Evolutionary conservation across 2,329 filamentous ascomycete species (phyloP).

Genomic region (Calycina herbarum): DNA sequence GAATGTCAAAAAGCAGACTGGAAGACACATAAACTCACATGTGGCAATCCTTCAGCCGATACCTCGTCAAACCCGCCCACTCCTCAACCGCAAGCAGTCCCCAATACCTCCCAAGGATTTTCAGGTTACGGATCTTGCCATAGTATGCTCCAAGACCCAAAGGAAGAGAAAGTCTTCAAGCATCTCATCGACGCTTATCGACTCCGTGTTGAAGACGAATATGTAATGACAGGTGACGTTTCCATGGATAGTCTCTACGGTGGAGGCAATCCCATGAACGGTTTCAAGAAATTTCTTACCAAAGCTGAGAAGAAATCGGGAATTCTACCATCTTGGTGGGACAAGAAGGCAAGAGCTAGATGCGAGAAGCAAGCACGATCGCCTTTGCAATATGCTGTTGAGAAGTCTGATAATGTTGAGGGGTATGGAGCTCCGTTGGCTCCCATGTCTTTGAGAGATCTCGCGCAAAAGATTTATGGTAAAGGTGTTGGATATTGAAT

Average conservation of each 20-base stretch:
- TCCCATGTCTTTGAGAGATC: slow-evolving; percentile 23
- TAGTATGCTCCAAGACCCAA: slow-evolving; percentile 15
- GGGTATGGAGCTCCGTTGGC: slow-evolving; percentile 21
- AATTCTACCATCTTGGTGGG: slow-evolving; percentile 23
- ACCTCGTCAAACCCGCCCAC: background rate
- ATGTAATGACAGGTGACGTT: slow-evolving; percentile 11
- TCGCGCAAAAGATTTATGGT: slow-evolving; percentile 26
- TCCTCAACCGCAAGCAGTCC: slow-evolving; percentile 5
- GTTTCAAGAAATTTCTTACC: slow-evolving; percentile 23
- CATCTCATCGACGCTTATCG: slow-evolving; percentile 27
- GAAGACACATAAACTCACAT: slow-evolving; percentile 27
- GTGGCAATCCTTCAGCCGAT: slow-evolving; percentile 11
- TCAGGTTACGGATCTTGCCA: slow-evolving; percentile 13
- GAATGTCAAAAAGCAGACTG: slow-evolving; percentile 27
- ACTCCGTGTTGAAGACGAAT: slow-evolving; percentile 25
- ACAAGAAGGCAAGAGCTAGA: slow-evolving; percentile 16
- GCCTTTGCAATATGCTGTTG: slow-evolving; percentile 17
- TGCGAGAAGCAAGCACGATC: slow-evolving; percentile 13
- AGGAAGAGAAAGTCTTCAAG: slow-evolving; percentile 18
- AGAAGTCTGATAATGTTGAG: slow-evolving; percentile 26
- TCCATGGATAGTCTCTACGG: slow-evolving; percentile 17
- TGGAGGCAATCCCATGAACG: slow-evolving; percentile 12
- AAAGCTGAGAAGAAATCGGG: slow-evolving; percentile 19
- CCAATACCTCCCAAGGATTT: background rate
- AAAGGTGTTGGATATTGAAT: slow-evolving; percentile 7